These are phyloP conservation scores for Papiliotrema fonsecae DNA, from an alignment of 1,284 basidiomycete genomes.

Conservation along the genomic window DNA sequence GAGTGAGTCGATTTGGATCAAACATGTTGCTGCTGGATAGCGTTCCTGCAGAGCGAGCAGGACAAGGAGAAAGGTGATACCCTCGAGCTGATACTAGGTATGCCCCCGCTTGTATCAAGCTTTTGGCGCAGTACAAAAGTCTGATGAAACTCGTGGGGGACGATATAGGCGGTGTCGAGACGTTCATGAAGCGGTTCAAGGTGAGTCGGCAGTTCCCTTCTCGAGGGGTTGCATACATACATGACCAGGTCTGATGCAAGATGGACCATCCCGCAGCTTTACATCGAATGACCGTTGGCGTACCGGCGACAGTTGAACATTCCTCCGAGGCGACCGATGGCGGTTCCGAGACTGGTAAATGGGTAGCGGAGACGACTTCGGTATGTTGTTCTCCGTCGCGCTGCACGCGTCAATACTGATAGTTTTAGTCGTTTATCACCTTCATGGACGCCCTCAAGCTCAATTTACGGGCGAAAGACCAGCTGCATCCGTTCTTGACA, in stretches of 20 bases:
- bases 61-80: too few species aligned
- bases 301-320: slow-evolving; percentile 95
- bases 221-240: not conserved
- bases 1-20: slow-evolving; percentile 59
- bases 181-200: slow-evolving; percentile 85
- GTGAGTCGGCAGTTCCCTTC: slow-evolving; percentile 52
- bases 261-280: slow-evolving; percentile 93
- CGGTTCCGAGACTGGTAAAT: slow-evolving; percentile 80
- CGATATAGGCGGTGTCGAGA: slow-evolving; percentile 73
- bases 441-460: slow-evolving; percentile 98
- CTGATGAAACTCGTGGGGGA: slow-evolving; percentile 88
- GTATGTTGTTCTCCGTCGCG: slow-evolving; percentile 54
- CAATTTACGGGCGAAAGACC: slow-evolving; percentile 89
- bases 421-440: slow-evolving; percentile 95
- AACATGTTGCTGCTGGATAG: not conserved
- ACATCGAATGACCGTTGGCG: slow-evolving; percentile 83
- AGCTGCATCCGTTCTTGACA: slow-evolving; percentile 88
- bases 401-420: too few species aligned
- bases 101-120: slow-evolving; percentile 85
- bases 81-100: slow-evolving; percentile 64
- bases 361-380: slow-evolving; percentile 98
- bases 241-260: slow-evolving; percentile 47
- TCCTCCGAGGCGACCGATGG: slow-evolving; percentile 63
- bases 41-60: too few species aligned
- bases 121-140: slow-evolving; percentile 94